These are phyloP conservation scores for Nothophoma quercina DNA, from an alignment of 2,329 filamentous ascomycete genomes.

Conservation along the genomic window DNA sequence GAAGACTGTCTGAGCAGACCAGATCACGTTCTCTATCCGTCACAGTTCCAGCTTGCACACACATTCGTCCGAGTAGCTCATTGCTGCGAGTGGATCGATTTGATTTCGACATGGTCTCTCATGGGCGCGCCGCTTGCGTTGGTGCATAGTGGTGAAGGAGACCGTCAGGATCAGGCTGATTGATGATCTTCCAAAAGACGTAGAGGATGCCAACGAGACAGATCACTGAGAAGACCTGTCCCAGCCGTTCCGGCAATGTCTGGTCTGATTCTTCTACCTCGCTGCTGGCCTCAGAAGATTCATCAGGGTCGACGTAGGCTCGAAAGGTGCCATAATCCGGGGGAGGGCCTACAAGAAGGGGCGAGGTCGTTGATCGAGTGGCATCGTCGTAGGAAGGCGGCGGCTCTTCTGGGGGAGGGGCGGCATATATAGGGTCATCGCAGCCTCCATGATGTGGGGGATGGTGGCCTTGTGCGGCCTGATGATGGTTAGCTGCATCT, in stretches of 20 bases:
- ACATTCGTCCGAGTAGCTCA: not conserved
- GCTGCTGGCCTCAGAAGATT: conserved; percentile 41
- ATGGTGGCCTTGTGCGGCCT: conserved; percentile 18
- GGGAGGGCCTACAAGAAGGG: conserved; percentile 40
- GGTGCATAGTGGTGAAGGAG: not conserved
- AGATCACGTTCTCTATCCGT: too few species aligned
- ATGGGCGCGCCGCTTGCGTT: not conserved
- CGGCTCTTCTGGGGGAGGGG: conserved; percentile 31
- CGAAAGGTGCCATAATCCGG: conserved; percentile 42
- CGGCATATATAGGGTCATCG: conserved; percentile 13
- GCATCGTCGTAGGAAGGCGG: conserved; percentile 47
- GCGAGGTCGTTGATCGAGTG: conserved; percentile 30
- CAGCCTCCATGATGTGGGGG: conserved; percentile 21
- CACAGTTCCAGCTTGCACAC: too few species aligned
- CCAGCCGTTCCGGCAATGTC: conserved; percentile 39
- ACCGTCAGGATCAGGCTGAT: conserved; percentile 23
- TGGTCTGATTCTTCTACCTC: conserved; percentile 33
- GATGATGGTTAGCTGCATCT: conserved; percentile 14
- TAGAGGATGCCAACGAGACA: conserved; percentile 41
- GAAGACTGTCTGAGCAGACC: too few species aligned
- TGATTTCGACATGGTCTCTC: too few species aligned
- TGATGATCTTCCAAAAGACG: conserved; percentile 40
- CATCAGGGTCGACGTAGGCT: conserved; percentile 37
- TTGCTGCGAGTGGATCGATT: not conserved
- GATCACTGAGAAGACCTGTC: conserved; percentile 37